Percentiles rank a stretch among this genome's conserved stretches.
Evolutionary conservation across 2,329 filamentous ascomycete genomes (phyloP).

Genomic region (Phialophora macrospora): DNA sequence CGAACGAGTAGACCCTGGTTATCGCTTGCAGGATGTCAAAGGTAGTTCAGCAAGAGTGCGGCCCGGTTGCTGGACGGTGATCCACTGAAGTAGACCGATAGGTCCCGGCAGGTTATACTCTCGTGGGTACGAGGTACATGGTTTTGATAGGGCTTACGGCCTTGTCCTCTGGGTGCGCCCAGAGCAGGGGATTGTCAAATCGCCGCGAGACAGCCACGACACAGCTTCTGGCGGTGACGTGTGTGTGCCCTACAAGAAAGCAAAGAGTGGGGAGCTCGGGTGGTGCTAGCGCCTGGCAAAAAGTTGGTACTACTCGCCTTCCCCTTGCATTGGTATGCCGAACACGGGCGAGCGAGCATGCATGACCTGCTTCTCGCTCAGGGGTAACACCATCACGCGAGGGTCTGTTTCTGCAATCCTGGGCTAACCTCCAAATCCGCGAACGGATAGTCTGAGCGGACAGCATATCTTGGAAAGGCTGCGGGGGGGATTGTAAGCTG

Average conservation of each 20-base stretch:
- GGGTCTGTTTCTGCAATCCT: background rate
- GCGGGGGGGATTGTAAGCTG: conserved; percentile 2
- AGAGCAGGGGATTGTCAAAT: background rate
- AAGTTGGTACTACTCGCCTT: conserved; percentile 6
- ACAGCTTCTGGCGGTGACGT: conserved; percentile 9
- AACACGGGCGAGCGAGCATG: conserved; percentile 3
- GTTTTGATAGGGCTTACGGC: background rate
- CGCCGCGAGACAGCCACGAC: background rate
- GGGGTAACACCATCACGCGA: conserved; percentile 19
- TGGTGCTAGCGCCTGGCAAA: conserved; percentile 18
- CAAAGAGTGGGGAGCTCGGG: conserved; percentile 8
- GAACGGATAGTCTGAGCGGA: conserved; percentile 17
- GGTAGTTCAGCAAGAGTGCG: background rate
- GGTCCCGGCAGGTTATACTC: background rate
- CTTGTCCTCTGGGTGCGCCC: background rate
- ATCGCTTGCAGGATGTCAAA: conserved; percentile 1
- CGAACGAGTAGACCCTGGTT: background rate
- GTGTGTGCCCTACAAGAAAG: conserved; percentile 15
- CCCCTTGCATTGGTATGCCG: conserved; percentile 20
- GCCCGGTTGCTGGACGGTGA: conserved; percentile 2
- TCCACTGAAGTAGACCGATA: background rate
- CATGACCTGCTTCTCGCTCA: conserved; percentile 15
- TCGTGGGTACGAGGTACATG: too few relatives aligned
- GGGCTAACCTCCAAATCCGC: background rate
- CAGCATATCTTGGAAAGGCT: conserved; percentile 14